phyloP scores from a whole-genome alignment of 345 rosid genomes.

The Acer saccharum region DNA sequence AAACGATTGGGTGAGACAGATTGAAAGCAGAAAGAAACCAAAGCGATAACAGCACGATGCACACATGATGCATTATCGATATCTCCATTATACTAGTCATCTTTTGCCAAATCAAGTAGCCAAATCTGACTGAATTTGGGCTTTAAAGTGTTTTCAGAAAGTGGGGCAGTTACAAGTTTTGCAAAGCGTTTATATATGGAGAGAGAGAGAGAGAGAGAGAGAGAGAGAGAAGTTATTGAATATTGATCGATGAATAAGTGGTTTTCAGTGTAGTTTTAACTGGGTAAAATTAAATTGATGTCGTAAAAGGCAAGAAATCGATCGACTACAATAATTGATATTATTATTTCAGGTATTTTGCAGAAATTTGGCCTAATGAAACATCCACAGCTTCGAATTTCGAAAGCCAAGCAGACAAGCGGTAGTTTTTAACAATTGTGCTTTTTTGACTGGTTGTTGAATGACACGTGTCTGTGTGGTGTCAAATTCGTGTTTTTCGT shows the following conservation, averaged over 20 bases:
- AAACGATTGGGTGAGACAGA: conserved; percentile 54
- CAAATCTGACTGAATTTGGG: too few relatives aligned
- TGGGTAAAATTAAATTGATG: neutral
- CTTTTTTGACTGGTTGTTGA: neutral
- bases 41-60: conserved; percentile 57
- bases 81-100: conserved; percentile 49
- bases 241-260: neutral
- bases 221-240: too few relatives aligned
- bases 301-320: neutral
- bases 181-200: too few relatives aligned
- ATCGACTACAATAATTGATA: neutral
- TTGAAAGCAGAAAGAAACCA: conserved; percentile 66
- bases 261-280: neutral
- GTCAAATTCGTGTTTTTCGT: neutral
- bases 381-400: neutral
- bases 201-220: too few relatives aligned
- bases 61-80: conserved; percentile 74
- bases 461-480: neutral
- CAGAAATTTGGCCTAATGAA: too few relatives aligned
- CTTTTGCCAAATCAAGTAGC: neutral
- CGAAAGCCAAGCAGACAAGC: neutral
- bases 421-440: neutral
- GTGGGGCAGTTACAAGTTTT: neutral
- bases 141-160: too few relatives aligned
- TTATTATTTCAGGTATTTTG: neutral